phyloP scores from a whole-genome alignment of 495 filamentous ascomycete genomes.

The Xanthoparmelia taractica region DNA sequence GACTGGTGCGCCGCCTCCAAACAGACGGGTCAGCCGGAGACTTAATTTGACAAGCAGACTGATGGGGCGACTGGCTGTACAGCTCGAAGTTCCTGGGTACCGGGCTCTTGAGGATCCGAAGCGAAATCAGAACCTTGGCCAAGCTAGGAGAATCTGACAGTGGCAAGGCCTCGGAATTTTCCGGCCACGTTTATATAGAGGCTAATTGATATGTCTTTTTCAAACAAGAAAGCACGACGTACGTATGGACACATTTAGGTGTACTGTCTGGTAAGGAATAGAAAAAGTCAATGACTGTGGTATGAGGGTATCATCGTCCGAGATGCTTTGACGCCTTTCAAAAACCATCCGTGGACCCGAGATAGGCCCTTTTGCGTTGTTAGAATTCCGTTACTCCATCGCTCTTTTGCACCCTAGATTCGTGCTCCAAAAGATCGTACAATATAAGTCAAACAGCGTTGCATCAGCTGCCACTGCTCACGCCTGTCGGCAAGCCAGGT shows the following conservation, averaged over 20 bases:
- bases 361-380: neutral
- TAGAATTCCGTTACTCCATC: neutral
- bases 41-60: neutral
- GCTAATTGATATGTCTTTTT: neutral
- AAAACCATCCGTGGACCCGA: neutral
- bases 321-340: constrained; percentile 8
- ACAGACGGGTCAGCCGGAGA: neutral
- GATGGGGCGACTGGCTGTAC: neutral
- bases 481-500: constrained; percentile 22
- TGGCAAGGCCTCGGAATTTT: neutral
- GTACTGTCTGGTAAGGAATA: neutral
- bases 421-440: neutral
- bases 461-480: constrained; percentile 26
- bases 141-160: neutral
- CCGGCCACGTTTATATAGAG: neutral
- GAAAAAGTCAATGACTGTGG: constrained; percentile 1
- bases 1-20: neutral
- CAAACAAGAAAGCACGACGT: neutral
- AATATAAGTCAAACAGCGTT: neutral
- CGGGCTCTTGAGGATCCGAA: neutral
- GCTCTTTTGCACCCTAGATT: neutral
- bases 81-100: neutral
- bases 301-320: constrained; percentile 15
- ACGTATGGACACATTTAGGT: neutral
- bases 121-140: neutral